These are phyloP conservation scores for Barnettozyma vustinii DNA, from an alignment of 805 yeast genomes.

Conservation along the genomic window DNA sequence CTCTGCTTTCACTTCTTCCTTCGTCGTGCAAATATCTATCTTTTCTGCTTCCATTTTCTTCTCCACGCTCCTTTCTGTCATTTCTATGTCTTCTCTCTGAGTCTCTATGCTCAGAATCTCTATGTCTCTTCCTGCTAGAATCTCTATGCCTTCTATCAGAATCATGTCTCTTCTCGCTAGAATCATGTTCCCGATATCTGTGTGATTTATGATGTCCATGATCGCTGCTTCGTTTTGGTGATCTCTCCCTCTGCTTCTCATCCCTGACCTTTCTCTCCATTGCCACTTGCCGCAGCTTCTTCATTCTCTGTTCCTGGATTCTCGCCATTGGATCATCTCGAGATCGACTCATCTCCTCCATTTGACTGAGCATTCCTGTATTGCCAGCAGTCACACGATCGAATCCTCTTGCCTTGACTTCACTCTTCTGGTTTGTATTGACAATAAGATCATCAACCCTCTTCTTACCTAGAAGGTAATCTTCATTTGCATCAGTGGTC, in stretches of 20 bases:
- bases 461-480: slow-evolving; percentile 47
- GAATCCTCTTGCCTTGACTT: slow-evolving; percentile 18
- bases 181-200: not conserved
- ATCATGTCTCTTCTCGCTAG: slow-evolving; percentile 1
- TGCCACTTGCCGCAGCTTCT: slow-evolving; percentile 13
- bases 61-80: not conserved
- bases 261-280: slow-evolving; percentile 15
- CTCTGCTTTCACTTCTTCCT: not conserved
- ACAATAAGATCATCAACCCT: slow-evolving; percentile 36
- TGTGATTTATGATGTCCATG: not conserved
- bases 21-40: not conserved
- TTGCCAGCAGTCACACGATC: slow-evolving; percentile 12
- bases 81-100: slow-evolving; percentile 3
- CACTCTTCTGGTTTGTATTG: slow-evolving; percentile 7
- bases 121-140: not conserved
- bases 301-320: slow-evolving; percentile 28
- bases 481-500: slow-evolving; percentile 37
- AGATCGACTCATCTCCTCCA: slow-evolving; percentile 20
- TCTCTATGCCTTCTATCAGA: not conserved
- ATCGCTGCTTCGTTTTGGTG: slow-evolving; percentile 3
- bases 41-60: not conserved
- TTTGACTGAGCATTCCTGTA: slow-evolving; percentile 10
- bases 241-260: slow-evolving; percentile 12
- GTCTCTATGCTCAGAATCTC: not conserved
- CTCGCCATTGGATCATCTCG: slow-evolving; percentile 48